Base-by-base conservation (phyloP, 768 basidiomycete species). In the Leccinum pellstonianum region DNA sequence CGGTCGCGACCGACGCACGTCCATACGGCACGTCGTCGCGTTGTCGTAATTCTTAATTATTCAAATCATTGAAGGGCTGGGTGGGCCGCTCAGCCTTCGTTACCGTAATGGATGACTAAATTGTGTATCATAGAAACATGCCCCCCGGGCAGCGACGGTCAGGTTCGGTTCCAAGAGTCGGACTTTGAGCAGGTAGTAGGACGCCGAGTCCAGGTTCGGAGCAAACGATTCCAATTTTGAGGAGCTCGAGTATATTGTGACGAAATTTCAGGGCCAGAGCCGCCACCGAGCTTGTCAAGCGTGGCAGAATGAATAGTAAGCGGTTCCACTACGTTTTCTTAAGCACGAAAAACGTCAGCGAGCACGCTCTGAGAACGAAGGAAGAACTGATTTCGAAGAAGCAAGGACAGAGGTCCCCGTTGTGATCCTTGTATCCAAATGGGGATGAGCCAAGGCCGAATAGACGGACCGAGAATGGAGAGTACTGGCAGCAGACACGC, bases 351-450 rank as follows among this genome's bases (percentile, higher is more conserved):
- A 52, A 63, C 37, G 64, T 67, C 64, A 60, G 68, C n/a, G 23
- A 21, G 54, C 47, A 58, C 33, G 54, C 52, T 55, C 41, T 56
- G 53, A 58, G 52, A 60, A 55, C 25, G 53, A 43, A 52, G 43
- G 48, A 52, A 52, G 17, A 31, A 31, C 37, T 55, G 49, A 23
- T 27, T 43, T 43, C 17, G 21, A 41, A 60, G 66, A 41, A 60
- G 66, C 47, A 17, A 29, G 46, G 61, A 29, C 27, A 37, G 4
- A 43, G 49, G 63, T 64, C 60, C 37, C 63, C 68, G 68, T 64
- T 56, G 48, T 43, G 68, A 69, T 60, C 29, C 27, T 10, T 27
- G 5, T n/a, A 17, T 37, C 61, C 33, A 55, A 56, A 55, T n/a
- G 3, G 33, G 56, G 5, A 14, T 43, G 54, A 31, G 14, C 21